These are phyloP conservation scores for Prunus mongolica DNA, from an alignment of 306 rosid genomes.

Conservation along the genomic window DNA sequence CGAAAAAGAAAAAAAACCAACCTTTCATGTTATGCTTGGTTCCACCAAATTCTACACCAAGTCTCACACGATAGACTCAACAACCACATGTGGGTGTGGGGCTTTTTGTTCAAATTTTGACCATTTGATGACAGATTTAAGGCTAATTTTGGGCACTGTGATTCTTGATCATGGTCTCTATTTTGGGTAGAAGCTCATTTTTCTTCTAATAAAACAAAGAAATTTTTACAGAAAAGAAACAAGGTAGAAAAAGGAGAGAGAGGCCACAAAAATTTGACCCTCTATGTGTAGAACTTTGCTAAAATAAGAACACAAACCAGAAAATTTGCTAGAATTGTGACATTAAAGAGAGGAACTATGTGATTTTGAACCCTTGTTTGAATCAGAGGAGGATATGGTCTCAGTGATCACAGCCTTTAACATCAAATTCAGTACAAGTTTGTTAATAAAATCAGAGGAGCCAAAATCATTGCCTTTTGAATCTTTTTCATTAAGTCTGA, in stretches of 20 bases:
- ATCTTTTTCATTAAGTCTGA: not conserved
- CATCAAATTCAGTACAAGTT: not conserved
- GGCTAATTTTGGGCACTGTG: not conserved
- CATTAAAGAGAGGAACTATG: not conserved
- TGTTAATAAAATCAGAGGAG: not conserved
- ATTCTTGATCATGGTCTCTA: not conserved
- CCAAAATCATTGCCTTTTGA: constrained; percentile 28
- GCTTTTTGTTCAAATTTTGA: not conserved
- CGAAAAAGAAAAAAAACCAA: no score
- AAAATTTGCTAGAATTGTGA: not conserved
- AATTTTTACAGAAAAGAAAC: not conserved
- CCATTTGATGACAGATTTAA: not conserved
- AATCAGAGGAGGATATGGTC: not conserved
- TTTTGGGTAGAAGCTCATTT: not conserved
- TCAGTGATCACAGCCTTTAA: not conserved
- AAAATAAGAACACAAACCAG: not conserved
- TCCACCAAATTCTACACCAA: no score
- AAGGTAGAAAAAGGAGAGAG: not conserved
- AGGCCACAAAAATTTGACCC: not conserved
- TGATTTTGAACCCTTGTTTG: not conserved
- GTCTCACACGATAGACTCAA: not conserved
- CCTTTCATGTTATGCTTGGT: no score
- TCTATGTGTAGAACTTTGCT: not conserved
- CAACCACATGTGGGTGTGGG: not conserved
- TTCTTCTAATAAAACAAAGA: not conserved